phyloP scores from a whole-genome alignment of 2,329 filamentous ascomycete genomes.

The Cryphonectria japonica region DNA sequence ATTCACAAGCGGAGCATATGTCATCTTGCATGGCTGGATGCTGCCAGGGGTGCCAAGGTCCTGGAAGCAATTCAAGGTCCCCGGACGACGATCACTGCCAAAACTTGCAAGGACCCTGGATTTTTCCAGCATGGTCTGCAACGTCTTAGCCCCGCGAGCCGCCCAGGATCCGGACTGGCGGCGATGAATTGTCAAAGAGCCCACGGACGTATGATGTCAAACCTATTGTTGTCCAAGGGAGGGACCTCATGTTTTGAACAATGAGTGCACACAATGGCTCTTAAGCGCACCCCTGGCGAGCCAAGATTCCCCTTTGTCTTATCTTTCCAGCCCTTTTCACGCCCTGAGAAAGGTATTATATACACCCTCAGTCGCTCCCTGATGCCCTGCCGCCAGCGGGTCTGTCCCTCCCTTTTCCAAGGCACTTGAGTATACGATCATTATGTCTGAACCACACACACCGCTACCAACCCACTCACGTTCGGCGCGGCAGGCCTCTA shows the following conservation, averaged over 20 bases:
- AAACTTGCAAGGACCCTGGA: not conserved
- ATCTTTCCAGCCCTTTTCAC: not conserved
- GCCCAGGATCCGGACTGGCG: not conserved
- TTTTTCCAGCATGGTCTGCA: not conserved
- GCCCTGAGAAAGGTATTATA: not conserved
- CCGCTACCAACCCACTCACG: not conserved
- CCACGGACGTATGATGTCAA: not conserved
- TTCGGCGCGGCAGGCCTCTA: not conserved
- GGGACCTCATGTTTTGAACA: not conserved
- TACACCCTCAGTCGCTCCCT: not conserved
- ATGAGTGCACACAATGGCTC: not conserved
- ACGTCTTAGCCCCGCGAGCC: not conserved
- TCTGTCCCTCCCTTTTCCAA: not conserved
- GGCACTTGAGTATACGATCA: not conserved
- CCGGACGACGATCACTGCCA: not conserved
- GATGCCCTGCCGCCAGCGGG: not conserved
- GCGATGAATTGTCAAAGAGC: not conserved
- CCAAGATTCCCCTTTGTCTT: not conserved
- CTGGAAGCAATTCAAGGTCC: not conserved
- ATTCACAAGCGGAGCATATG: not conserved
- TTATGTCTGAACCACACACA: constrained; percentile 6
- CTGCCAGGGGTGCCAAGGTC: not conserved
- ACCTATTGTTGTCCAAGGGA: not conserved
- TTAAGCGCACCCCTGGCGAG: not conserved
- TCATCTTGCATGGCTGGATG: not conserved